Conservation (phyloP, 176 grass and related monocot species). For the Eragrostis nindensis region DNA sequence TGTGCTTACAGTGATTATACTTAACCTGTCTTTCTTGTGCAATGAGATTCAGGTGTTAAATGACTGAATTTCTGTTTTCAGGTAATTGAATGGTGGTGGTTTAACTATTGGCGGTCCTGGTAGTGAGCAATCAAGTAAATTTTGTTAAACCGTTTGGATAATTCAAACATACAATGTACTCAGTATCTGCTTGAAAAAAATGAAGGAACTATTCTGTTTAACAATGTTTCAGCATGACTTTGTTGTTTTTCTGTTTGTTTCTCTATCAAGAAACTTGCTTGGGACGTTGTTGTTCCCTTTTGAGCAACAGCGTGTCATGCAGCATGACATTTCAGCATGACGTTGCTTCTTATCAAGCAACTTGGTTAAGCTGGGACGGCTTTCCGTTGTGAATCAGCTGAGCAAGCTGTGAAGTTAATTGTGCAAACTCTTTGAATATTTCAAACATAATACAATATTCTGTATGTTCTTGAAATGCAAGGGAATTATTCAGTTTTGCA, state of each 20-base stretch:
- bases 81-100: neutral
- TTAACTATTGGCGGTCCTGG: neutral
- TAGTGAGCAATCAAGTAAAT: conserved; percentile 16
- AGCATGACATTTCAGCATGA: too few relatives aligned
- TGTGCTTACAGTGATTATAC: neutral
- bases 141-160: conserved; percentile 10
- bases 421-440: neutral
- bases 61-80: neutral
- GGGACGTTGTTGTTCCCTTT: too few relatives aligned
- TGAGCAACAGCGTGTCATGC: too few relatives aligned
- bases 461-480: neutral
- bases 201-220: neutral
- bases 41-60: neutral
- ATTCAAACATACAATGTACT: conserved; percentile 25
- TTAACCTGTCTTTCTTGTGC: neutral
- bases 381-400: neutral
- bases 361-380: neutral
- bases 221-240: neutral
- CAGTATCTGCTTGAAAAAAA: neutral
- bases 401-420: neutral
- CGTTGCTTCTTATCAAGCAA: neutral
- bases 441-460: neutral
- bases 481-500: neutral
- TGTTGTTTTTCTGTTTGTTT: neutral
- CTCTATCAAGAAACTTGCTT: neutral